Base-by-base conservation (phyloP, 768 basidiomycete genomes). In the Astraeus odoratus region DNA sequence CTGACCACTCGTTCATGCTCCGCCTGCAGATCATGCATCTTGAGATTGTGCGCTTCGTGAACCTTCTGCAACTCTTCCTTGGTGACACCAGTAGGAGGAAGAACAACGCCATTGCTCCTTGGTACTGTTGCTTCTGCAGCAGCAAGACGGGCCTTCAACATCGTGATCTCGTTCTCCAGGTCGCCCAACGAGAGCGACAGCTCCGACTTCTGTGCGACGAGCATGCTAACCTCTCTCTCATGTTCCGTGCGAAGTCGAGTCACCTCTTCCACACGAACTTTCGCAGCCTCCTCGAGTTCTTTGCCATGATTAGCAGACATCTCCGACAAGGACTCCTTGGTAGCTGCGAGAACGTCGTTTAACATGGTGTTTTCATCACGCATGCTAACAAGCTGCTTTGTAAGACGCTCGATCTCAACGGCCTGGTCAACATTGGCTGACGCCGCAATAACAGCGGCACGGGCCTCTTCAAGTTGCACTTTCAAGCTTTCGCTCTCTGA, bases 31-130 rank as follows among this genome's bases (percentile, higher is more conserved):
- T 91, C 87, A 42, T 81, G 68, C 52, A 93, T 59, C 68, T 84
- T 91, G 50, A 83, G 70, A 59, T 85, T 86, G 61, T 93, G 90
- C 5, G 90, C 90, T 60, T 88, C 84, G 51, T 92, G 85, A 57
- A 87, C 65, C 56, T 73, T 76, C 59, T 81, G 78, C 31, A 93
- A 65, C 45, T 92, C 88, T 51, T 88, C 87, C 53, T 80, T 82
- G 27, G 86, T 77, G 7, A 88, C 78, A 19, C 60, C 51, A 38
- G 70, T 63, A 33, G 67, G 60, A 16, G 60, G 55, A 33, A 65
- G 59, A 18, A 63, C 56, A 1, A 60, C 65, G 12, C 78, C 80
- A 49, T 83, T 85, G 49, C 64, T 75, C 63, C 76, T 81, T 3
- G 80, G 74, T 3, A 75, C 60, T n/a, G 65, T 52, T 2, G 68